phyloP scores from a whole-genome alignment of 179 eudicot genomes.

The Beta macrorhiza region DNA sequence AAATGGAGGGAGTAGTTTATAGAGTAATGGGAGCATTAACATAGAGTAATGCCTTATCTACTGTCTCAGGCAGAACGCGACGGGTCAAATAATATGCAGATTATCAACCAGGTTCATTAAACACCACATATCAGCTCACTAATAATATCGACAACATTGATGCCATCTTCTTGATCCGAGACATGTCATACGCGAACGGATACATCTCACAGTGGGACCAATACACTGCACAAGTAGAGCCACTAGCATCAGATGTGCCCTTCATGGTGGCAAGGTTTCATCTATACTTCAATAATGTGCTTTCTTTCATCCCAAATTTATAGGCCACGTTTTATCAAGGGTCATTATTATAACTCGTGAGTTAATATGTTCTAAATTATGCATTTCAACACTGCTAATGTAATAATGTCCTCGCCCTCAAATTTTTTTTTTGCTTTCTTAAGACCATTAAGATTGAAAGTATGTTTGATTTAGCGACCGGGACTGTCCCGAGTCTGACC shows the following conservation, averaged over 20 bases:
- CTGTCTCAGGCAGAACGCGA: constrained; percentile 62
- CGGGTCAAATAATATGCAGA: constrained; percentile 65
- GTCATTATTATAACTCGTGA: too few relatives aligned
- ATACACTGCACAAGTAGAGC: constrained; percentile 63
- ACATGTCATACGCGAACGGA: constrained; percentile 61
- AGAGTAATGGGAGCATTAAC: too few relatives aligned
- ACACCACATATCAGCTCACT: constrained; percentile 57
- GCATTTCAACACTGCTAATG: too few relatives aligned
- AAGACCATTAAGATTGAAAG: too few relatives aligned
- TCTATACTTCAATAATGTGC: neutral
- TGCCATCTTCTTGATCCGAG: constrained; percentile 72
- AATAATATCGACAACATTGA: constrained; percentile 59
- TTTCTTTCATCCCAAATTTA: too few relatives aligned
- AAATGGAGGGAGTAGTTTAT: too few relatives aligned
- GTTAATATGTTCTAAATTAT: too few relatives aligned
- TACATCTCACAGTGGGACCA: constrained; percentile 86
- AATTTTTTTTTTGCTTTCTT: too few relatives aligned
- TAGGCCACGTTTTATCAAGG: too few relatives aligned
- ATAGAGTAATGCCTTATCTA: neutral
- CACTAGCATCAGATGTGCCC: constrained; percentile 62
- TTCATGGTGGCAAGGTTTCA: constrained; percentile 69
- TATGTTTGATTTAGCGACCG: too few relatives aligned
- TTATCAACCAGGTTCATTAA: constrained; percentile 74
- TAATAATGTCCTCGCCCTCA: too few relatives aligned
- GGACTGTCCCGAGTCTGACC: too few relatives aligned